phyloP scores from a whole-genome alignment of 1,284 basidiomycete genomes.

The Puccinia triticina region DNA sequence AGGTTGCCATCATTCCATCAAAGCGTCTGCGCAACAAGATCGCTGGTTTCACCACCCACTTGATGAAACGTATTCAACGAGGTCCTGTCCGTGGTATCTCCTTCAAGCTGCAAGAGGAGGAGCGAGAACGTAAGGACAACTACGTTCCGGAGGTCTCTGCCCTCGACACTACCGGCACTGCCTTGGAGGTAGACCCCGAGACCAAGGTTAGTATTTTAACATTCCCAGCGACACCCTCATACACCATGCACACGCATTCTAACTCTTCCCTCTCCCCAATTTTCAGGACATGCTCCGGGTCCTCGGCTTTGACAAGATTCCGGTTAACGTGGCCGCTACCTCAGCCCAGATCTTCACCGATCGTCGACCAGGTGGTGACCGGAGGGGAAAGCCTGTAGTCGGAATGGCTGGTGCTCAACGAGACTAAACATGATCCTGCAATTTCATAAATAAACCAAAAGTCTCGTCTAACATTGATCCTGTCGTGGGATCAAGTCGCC shows the following conservation, averaged over 20 bases:
- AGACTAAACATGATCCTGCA: slow-evolving; percentile 24
- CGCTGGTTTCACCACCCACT: slow-evolving; percentile 97
- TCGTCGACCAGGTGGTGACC: slow-evolving; percentile 42
- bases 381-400: slow-evolving; percentile 49
- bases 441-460: slow-evolving; percentile 1
- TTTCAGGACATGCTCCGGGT: slow-evolving; percentile 72
- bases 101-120: slow-evolving; percentile 99
- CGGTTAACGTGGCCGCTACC: slow-evolving; percentile 71
- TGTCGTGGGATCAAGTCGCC: not conserved
- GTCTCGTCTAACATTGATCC: not conserved
- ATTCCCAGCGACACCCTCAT: no score
- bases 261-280: not conserved
- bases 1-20: slow-evolving; percentile 89
- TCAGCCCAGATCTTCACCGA: slow-evolving; percentile 55
- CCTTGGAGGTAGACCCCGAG: slow-evolving; percentile 83
- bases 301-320: slow-evolving; percentile 87
- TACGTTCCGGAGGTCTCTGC: slow-evolving; percentile 93
- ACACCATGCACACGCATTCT: not conserved
- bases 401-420: slow-evolving; percentile 51
- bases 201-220: slow-evolving; percentile 67
- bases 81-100: slow-evolving; percentile 99
- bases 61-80: slow-evolving; percentile 99
- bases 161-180: slow-evolving; percentile 72
- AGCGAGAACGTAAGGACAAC: slow-evolving; percentile 98
- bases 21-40: slow-evolving; percentile 99